These are phyloP conservation scores for Sporothrix phasma DNA, from an alignment of 2,329 filamentous ascomycete genomes.

Conservation along the genomic window DNA sequence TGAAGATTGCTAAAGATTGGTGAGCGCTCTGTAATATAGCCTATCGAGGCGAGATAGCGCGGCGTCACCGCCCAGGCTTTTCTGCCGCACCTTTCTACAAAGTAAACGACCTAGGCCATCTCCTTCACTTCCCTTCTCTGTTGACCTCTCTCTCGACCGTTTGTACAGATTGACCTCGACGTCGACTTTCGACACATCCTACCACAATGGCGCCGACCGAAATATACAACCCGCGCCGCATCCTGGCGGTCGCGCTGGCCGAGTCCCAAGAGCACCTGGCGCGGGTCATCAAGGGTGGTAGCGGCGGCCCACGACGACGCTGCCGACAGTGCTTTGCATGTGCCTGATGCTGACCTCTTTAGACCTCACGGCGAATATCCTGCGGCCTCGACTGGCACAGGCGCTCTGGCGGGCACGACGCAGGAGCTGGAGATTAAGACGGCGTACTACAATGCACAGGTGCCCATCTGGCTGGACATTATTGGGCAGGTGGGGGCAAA, in stretches of 20 bases:
- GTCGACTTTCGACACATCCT: background rate
- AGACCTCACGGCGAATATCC: conserved; percentile 41
- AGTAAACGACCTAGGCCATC: no score
- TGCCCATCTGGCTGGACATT: conserved; percentile 57
- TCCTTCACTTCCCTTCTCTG: no score
- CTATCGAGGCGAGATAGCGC: background rate
- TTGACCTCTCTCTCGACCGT: background rate
- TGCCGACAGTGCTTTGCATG: conserved; percentile 26
- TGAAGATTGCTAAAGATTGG: conserved; percentile 1
- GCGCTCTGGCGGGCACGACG: conserved; percentile 45
- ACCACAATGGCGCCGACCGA: background rate
- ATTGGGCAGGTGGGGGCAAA: conserved; percentile 21
- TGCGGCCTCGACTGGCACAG: conserved; percentile 8
- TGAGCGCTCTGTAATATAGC: background rate
- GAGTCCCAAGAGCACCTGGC: conserved; percentile 37
- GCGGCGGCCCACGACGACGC: background rate
- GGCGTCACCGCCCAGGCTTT: background rate
- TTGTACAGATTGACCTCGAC: background rate
- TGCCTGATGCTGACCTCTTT: background rate
- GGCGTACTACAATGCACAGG: conserved; percentile 48
- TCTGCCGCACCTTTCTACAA: background rate
- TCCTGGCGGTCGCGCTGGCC: conserved; percentile 47
- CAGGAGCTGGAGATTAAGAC: conserved; percentile 47
- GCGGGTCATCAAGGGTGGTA: conserved; percentile 37
- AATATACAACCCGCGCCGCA: conserved; percentile 39